Evolutionary conservation across 2,329 filamentous ascomycete species (phyloP).

Genomic region (Arthrobotrys iridis): DNA sequence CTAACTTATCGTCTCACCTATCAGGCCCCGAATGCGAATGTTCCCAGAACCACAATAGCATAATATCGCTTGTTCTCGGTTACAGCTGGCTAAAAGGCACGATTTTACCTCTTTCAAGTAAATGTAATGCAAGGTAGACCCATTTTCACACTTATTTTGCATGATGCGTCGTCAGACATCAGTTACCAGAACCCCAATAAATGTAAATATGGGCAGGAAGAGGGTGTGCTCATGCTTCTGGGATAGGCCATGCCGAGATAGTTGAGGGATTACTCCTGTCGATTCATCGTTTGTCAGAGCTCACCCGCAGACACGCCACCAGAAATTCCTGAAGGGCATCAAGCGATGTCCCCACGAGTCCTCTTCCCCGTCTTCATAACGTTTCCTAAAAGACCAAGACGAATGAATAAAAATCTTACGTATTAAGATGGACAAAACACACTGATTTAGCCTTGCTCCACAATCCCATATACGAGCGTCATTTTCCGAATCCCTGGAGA

Average conservation of each 20-base stretch:
- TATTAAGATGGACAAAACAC: slow-evolving; percentile 18
- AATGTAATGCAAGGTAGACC: slow-evolving; percentile 43
- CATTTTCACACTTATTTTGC: slow-evolving; percentile 31
- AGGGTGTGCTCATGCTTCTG: slow-evolving; percentile 45
- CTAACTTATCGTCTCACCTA: slow-evolving; percentile 7
- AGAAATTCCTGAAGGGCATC: slow-evolving; percentile 1
- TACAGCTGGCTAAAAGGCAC: slow-evolving; percentile 47
- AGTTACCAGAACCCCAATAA: slow-evolving; percentile 22
- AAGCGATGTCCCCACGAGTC: slow-evolving; percentile 3
- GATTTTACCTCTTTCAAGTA: not conserved
- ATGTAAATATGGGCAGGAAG: not conserved
- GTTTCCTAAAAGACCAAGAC: slow-evolving; percentile 5
- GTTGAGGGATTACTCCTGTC: slow-evolving; percentile 44
- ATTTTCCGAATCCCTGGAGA: slow-evolving; percentile 28
- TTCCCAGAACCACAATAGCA: not conserved
- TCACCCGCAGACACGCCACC: slow-evolving; percentile 37
- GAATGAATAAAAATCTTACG: slow-evolving; percentile 5
- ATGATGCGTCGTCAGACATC: slow-evolving; percentile 33
- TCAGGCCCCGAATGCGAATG: slow-evolving; percentile 9
- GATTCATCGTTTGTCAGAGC: slow-evolving; percentile 26
- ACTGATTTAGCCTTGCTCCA: not conserved
- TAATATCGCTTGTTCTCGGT: slow-evolving; percentile 44
- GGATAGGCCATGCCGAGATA: slow-evolving; percentile 38
- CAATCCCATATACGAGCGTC: slow-evolving; percentile 21
- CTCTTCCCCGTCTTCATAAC: slow-evolving; percentile 4